These are phyloP conservation scores for Hanseniaspora vineae DNA, from an alignment of 805 yeast genomes.

Conservation along the genomic window DNA sequence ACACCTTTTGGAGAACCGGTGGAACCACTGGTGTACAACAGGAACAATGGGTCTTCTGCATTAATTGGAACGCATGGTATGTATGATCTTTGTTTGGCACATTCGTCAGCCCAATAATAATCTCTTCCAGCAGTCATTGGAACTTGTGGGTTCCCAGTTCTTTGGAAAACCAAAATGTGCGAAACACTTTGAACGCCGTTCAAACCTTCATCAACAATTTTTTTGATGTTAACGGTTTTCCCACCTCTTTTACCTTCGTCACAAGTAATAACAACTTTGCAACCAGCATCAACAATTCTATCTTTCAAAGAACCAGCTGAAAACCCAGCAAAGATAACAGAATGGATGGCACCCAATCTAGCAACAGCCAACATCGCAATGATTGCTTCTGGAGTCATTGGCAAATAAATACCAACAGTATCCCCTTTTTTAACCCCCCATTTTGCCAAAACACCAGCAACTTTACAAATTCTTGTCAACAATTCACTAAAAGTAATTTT, in stretches of 20 bases:
- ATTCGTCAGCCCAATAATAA: conserved; percentile 91
- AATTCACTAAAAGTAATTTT: conserved; percentile 77
- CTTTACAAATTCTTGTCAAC: conserved; percentile 68
- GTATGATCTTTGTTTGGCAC: conserved; percentile 68
- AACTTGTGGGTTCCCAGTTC: conserved; percentile 68
- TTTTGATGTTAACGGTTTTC: conserved; percentile 80
- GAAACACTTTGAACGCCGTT: conserved; percentile 57
- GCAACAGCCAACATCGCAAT: conserved; percentile 88
- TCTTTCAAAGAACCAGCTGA: conserved; percentile 86
- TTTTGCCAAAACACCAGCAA: conserved; percentile 69
- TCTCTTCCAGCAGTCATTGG: conserved; percentile 74
- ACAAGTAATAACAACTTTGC: conserved; percentile 79
- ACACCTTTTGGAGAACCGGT: conserved; percentile 99
- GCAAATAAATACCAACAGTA: conserved; percentile 89
- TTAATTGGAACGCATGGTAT: conserved; percentile 77
- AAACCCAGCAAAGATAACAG: conserved; percentile 95
- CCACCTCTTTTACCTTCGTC: conserved; percentile 97
- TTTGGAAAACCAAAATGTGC: conserved; percentile 74
- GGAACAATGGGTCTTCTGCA: conserved; percentile 89
- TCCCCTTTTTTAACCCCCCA: conserved; percentile 93
- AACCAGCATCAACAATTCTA: conserved; percentile 78
- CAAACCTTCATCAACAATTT: conserved; percentile 90
- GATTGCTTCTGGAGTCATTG: conserved; percentile 96
- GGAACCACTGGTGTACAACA: conserved; percentile 94
- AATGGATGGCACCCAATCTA: conserved; percentile 91